Percentiles rank a stretch among this genome's conserved stretches.
Conservation (phyloP, 2,329 filamentous ascomycete species). For the Cladophialophora psammophila region DNA sequence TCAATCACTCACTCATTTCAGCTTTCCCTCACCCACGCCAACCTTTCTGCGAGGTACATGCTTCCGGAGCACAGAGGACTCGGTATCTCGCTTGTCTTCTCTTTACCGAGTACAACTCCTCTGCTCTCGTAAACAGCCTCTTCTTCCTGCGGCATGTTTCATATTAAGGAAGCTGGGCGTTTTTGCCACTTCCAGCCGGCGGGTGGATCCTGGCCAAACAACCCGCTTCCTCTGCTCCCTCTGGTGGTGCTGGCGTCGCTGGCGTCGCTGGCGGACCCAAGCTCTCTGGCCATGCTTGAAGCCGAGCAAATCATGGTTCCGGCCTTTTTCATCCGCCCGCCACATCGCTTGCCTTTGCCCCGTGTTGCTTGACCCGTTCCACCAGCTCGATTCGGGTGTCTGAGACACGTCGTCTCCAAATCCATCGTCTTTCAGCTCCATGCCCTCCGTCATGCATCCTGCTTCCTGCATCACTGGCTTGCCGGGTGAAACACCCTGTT, state of each 20-base stretch:
- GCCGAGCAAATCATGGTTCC: constrained; percentile 26
- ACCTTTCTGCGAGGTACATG: neutral
- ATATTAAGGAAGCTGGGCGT: constrained; percentile 6
- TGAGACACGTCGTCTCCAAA: constrained; percentile 4
- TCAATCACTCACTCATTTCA: neutral
- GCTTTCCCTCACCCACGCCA: neutral
- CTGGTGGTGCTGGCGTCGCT: neutral
- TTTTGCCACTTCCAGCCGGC: constrained; percentile 12
- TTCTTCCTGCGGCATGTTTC: neutral
- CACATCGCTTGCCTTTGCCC: constrained; percentile 1
- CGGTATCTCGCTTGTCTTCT: too few relatives aligned
- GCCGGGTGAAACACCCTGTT: constrained; percentile 19
- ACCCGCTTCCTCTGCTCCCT: neutral
- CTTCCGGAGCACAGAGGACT: too few relatives aligned
- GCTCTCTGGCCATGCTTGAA: constrained; percentile 19
- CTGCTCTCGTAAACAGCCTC: neutral
- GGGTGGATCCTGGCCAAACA: constrained; percentile 26
- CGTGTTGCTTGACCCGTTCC: constrained; percentile 2
- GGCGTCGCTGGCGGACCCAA: neutral
- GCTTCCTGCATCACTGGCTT: constrained; percentile 23
- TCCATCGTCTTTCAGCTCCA: constrained; percentile 6
- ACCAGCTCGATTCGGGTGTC: constrained; percentile 4
- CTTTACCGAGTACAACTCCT: neutral
- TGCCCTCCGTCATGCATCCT: constrained; percentile 21
- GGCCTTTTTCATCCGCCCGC: neutral